Conservation (phyloP, 192 early-diverging fungal species). For the Coemansia aciculifera region DNA sequence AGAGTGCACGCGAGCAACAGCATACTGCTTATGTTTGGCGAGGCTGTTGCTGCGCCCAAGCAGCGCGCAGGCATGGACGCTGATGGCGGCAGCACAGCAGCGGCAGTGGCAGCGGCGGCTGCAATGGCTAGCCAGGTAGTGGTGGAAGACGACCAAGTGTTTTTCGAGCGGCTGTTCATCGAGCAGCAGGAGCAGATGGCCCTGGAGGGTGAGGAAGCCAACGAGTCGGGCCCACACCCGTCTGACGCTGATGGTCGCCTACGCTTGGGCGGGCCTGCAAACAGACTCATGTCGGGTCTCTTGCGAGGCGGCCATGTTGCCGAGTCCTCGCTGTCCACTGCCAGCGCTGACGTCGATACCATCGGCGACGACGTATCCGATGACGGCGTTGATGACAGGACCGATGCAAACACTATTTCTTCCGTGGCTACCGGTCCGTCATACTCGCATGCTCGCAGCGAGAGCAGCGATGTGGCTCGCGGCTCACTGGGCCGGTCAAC, state of each 20-base stretch:
- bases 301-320: constrained; percentile 33
- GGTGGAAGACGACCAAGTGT: constrained; percentile 87
- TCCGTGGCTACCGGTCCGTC: constrained; percentile 9
- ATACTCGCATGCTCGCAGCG: constrained; percentile 14
- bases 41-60: constrained; percentile 55
- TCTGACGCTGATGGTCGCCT: constrained; percentile 16
- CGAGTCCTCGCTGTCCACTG: constrained; percentile 46
- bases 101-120: constrained; percentile 52
- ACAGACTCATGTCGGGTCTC: constrained; percentile 28
- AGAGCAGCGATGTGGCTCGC: constrained; percentile 13
- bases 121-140: constrained; percentile 63
- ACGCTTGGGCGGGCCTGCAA: constrained; percentile 21
- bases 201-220: constrained; percentile 54
- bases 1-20: constrained; percentile 13
- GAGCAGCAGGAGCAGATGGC: constrained; percentile 63
- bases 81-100: constrained; percentile 47
- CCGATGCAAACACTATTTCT: neutral
- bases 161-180: constrained; percentile 77
- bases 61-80: constrained; percentile 63
- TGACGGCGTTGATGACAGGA: constrained; percentile 30
- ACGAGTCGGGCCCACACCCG: neutral
- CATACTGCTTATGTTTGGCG: constrained; percentile 38
- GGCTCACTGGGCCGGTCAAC: constrained; percentile 12
- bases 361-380: constrained; percentile 42
- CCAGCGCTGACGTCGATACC: constrained; percentile 24